Conservation (phyloP, 257 asterid genomes). For the Paraleonurus japonicus region DNA sequence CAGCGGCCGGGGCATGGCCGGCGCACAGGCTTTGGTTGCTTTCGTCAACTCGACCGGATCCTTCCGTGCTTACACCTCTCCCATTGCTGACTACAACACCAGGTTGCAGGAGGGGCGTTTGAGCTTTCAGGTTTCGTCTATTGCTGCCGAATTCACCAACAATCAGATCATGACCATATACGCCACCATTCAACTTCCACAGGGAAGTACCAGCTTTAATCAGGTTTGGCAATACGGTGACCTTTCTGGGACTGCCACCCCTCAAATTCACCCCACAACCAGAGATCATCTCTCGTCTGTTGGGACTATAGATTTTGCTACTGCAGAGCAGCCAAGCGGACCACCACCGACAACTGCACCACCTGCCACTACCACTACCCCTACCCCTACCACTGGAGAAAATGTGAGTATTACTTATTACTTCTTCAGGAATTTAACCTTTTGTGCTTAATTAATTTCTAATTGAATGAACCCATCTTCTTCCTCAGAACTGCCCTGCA, state of each 20-base stretch:
- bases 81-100: not conserved
- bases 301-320: constrained; percentile 50
- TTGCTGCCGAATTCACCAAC: constrained; percentile 35
- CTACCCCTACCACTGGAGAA: not conserved
- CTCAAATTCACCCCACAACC: constrained; percentile 1
- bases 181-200: constrained; percentile 59
- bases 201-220: constrained; percentile 44
- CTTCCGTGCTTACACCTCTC: constrained; percentile 48
- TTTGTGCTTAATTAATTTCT: too few species aligned
- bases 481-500: constrained; percentile 33
- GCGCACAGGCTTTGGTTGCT: constrained; percentile 68
- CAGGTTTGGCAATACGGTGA: constrained; percentile 78
- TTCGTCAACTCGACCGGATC: constrained; percentile 29
- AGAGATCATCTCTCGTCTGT: constrained; percentile 34
- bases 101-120: constrained; percentile 31
- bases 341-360: not conserved
- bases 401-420: constrained; percentile 7
- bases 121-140: constrained; percentile 54
- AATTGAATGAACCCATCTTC: too few species aligned
- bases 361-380: not conserved
- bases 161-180: constrained; percentile 42
- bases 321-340: constrained; percentile 12
- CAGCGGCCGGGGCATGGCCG: constrained; percentile 36
- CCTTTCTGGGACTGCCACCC: constrained; percentile 32
- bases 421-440: too few species aligned